Evolutionary conservation across 495 filamentous ascomycete genomes (phyloP), one percentile per base, ranked within the genome.

Genomic region (Cercophora scortea): DNA sequence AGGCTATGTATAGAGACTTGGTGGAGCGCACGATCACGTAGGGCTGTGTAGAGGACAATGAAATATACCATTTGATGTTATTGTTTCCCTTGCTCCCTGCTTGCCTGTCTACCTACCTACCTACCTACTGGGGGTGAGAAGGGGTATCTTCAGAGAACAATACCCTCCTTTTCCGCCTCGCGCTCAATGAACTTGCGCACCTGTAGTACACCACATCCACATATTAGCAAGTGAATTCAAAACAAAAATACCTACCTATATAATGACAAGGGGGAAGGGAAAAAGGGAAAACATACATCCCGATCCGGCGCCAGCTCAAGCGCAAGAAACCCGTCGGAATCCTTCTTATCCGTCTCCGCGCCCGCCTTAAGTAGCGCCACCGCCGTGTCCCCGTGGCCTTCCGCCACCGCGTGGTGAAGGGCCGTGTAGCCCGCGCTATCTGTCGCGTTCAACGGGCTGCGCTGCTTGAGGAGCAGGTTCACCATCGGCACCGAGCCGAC

Each of bases 1-100:
- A 98, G 75, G 82, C 84, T 53, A 92, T 98, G 75, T 96, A 96
- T 71, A 79, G 90, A 61, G 92, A 96, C 62, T 68, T 98, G 68
- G 86, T 94, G 40, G 88, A 93, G 69, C 82, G 82, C 65, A 94
- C 87, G 36, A 84, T 90, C 25, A 73, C 69, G 40, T 76, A 49
- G 59, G 41, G n/a, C 16, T 8, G 25, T 15, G 18, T 6, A 7
- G 19, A 32, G 15, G 13, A 45, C 6, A 18, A 25, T 18, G 17
- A 33, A 45, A n/a, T n/a, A 35, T 34, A 47, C n/a, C 12, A 15
- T 35, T 48, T 39, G 34, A 39, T 38, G 12, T 39, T 9, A 19
- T 16, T 18, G 6, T 18, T 43, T 2, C 8, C 12, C 15, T 42
- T 42, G 41, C 41, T 42, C 6, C 7, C 41, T 42, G 41, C 6